These are phyloP conservation scores for Avena atlantica DNA, from an alignment of 176 grass and related monocot genomes.

Conservation along the genomic window DNA sequence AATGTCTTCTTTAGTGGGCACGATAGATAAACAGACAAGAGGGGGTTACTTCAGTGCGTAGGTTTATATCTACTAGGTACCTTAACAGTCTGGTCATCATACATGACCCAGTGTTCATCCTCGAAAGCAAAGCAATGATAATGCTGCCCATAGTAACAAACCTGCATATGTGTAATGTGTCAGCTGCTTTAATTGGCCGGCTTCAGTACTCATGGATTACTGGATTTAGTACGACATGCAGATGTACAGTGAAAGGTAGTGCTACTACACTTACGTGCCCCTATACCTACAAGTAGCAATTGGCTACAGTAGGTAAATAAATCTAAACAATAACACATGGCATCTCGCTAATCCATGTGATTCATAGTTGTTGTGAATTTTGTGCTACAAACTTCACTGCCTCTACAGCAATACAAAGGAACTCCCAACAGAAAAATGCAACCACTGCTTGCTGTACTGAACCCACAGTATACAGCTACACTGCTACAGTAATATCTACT, in stretches of 20 bases:
- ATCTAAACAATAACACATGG: background rate
- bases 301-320: background rate
- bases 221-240: background rate
- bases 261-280: background rate
- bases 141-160: slow-evolving; percentile 99
- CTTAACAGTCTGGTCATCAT: slow-evolving; percentile 99
- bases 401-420: background rate
- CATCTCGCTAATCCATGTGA: background rate
- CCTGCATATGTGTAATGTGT: slow-evolving; percentile 51
- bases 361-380: background rate
- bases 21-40: background rate
- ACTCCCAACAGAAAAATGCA: background rate
- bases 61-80: slow-evolving; percentile 45
- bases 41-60: background rate
- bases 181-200: background rate
- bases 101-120: slow-evolving; percentile 94
- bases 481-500: background rate
- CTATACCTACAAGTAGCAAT: background rate
- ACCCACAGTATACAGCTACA: background rate
- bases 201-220: background rate
- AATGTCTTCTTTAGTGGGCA: background rate
- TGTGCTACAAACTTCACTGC: background rate
- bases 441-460: slow-evolving; percentile 13
- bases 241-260: background rate
- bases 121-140: slow-evolving; percentile 99